These are phyloP conservation scores for Heracleum sosnowskyi DNA, from an alignment of 129 eudicot species.

Conservation along the genomic window DNA sequence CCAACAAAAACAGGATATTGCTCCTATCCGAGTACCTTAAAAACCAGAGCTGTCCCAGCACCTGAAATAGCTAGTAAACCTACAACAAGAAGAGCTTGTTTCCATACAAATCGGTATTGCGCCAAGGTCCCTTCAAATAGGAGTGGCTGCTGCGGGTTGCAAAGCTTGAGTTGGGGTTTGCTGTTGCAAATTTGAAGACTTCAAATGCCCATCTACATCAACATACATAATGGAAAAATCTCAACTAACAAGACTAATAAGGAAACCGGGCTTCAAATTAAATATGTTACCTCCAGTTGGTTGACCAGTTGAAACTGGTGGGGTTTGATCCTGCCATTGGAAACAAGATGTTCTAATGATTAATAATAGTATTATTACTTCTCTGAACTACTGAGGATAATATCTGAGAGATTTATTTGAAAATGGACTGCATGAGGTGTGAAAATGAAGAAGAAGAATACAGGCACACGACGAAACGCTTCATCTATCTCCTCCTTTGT, in stretches of 20 bases:
- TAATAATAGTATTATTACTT: background rate
- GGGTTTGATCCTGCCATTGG: constrained; percentile 57
- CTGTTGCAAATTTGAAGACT: constrained; percentile 35
- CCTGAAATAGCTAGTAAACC: constrained; percentile 80
- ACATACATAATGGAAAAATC: background rate
- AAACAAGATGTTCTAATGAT: constrained; percentile 1
- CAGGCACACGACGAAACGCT: constrained; percentile 98
- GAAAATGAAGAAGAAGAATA: constrained; percentile 16
- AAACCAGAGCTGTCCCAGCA: constrained; percentile 81
- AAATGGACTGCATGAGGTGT: background rate
- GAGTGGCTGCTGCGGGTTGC: constrained; percentile 45
- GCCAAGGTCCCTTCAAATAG: constrained; percentile 35
- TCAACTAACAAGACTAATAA: background rate
- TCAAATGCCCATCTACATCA: constrained; percentile 48
- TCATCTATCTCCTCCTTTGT: constrained; percentile 98
- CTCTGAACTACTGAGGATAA: background rate
- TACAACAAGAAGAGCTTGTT: constrained; percentile 70
- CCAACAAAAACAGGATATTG: background rate
- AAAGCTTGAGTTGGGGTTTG: constrained; percentile 44
- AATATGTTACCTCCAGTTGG: constrained; percentile 50
- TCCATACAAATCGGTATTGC: constrained; percentile 58
- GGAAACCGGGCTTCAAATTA: background rate
- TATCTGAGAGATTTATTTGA: background rate
- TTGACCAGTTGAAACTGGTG: constrained; percentile 48
- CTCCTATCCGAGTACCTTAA: constrained; percentile 41